Evolutionary conservation across 2,329 filamentous ascomycete genomes (phyloP).

Genomic region (Exophiala alcalophila): DNA sequence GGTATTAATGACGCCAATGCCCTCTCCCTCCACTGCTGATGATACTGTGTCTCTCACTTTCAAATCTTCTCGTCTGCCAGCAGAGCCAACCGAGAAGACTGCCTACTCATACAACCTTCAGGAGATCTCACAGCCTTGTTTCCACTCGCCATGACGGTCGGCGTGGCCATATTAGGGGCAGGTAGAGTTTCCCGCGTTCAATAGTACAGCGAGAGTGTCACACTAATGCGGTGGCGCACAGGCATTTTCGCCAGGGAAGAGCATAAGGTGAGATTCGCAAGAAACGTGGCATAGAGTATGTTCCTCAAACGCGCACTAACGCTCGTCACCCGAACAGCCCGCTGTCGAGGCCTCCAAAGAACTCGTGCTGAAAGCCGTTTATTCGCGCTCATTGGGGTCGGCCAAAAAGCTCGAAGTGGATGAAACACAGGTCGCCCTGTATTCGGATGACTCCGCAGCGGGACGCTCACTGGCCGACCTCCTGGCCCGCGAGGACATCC

Average conservation of each 20-base stretch:
- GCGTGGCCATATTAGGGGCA: constrained; percentile 54
- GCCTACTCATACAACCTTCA: no score
- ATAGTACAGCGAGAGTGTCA: neutral
- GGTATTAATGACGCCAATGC: no score
- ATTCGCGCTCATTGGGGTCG: constrained; percentile 56
- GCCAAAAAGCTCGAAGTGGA: constrained; percentile 44
- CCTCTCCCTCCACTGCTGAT: no score
- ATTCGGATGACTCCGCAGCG: constrained; percentile 53
- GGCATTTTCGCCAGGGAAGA: constrained; percentile 58
- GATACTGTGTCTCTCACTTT: no score
- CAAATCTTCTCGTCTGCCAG: no score
- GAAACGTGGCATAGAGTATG: neutral
- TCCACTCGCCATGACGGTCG: constrained; percentile 43
- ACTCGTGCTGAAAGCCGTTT: constrained; percentile 55
- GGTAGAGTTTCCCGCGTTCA: constrained; percentile 34
- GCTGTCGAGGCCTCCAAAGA: constrained; percentile 47
- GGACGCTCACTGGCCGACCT: constrained; percentile 47
- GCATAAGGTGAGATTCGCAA: constrained; percentile 48
- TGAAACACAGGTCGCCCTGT: constrained; percentile 47
- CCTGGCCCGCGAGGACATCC: constrained; percentile 48
- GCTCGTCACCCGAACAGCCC: constrained; percentile 39
- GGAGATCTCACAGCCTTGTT: no score
- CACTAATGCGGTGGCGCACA: constrained; percentile 23
- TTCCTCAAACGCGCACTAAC: constrained; percentile 8
- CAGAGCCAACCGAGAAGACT: no score